phyloP scores from a whole-genome alignment of 1,284 basidiomycete species.

The Irpex lacteus region DNA sequence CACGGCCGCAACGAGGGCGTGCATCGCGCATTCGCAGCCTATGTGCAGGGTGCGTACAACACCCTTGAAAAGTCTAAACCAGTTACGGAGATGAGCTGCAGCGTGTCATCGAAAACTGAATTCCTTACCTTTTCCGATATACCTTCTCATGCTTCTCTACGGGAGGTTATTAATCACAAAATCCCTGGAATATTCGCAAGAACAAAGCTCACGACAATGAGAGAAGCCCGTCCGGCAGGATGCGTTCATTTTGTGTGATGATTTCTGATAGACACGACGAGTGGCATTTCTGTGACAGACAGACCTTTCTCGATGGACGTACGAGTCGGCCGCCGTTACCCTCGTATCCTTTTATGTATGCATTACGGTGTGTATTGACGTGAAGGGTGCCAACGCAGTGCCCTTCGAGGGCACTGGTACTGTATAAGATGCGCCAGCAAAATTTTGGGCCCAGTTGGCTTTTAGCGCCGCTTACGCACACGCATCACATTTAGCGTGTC shows the following conservation, averaged over 20 bases:
- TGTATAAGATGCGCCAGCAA: no score
- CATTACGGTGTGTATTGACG: not conserved
- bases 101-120: not conserved
- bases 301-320: not conserved
- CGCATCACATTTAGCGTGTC: not conserved
- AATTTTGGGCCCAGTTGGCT: not conserved
- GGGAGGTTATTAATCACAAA: not conserved
- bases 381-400: not conserved
- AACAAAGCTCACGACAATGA: not conserved
- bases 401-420: no score
- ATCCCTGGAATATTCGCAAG: not conserved
- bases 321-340: not conserved
- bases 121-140: slow-evolving; percentile 8
- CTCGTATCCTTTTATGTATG: no score
- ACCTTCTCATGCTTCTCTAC: slow-evolving; percentile 1
- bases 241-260: not conserved
- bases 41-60: not conserved
- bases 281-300: not conserved
- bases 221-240: not conserved
- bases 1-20: no score
- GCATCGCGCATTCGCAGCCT: not conserved
- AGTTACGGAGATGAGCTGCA: slow-evolving; percentile 6
- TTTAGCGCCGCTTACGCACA: not conserved
- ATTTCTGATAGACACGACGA: not conserved
- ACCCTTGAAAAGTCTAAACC: slow-evolving; percentile 9